Percentiles rank a stretch among this genome's conserved stretches.
phyloP scores from a whole-genome alignment of 768 basidiomycete species.

The Psilocybe azurescens region DNA sequence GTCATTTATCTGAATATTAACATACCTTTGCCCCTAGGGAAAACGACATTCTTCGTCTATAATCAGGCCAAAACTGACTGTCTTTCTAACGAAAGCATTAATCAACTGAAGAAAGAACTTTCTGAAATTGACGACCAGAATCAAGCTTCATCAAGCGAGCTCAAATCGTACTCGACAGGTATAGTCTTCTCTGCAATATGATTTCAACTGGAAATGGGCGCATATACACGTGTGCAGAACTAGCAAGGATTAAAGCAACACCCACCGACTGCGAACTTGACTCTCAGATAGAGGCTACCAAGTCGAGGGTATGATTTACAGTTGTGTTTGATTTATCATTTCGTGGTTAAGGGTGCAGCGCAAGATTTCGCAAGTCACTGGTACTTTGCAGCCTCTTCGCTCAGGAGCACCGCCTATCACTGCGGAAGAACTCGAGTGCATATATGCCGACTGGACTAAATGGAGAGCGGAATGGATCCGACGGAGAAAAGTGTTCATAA shows the following conservation, averaged over 20 bases:
- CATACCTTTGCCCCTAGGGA: slow-evolving; percentile 52
- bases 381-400: slow-evolving; percentile 67
- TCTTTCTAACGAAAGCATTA: slow-evolving; percentile 65
- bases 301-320: slow-evolving; percentile 51
- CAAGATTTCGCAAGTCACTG: slow-evolving; percentile 55
- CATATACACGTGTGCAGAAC: slow-evolving; percentile 49
- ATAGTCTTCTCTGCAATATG: slow-evolving; percentile 10
- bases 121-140: slow-evolving; percentile 64
- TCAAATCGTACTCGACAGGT: slow-evolving; percentile 57
- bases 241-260: slow-evolving; percentile 62
- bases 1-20: not conserved
- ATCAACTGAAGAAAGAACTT: slow-evolving; percentile 63
- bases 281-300: slow-evolving; percentile 52
- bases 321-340: slow-evolving; percentile 12
- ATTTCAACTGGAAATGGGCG: slow-evolving; percentile 12
- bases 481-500: slow-evolving; percentile 76
- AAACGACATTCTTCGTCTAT: slow-evolving; percentile 86
- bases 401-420: slow-evolving; percentile 72
- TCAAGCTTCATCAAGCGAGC: slow-evolving; percentile 52
- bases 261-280: slow-evolving; percentile 77
- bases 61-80: slow-evolving; percentile 78
- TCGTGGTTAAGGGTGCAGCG: slow-evolving; percentile 10
- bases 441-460: slow-evolving; percentile 77
- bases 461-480: slow-evolving; percentile 86
- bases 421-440: slow-evolving; percentile 65